A percentile compares a stretch with the other conserved stretches of the same genome.
These are phyloP conservation scores for Ploettnerulaceae sp. DNA, from an alignment of 2,329 filamentous ascomycete genomes.

Conservation along the genomic window DNA sequence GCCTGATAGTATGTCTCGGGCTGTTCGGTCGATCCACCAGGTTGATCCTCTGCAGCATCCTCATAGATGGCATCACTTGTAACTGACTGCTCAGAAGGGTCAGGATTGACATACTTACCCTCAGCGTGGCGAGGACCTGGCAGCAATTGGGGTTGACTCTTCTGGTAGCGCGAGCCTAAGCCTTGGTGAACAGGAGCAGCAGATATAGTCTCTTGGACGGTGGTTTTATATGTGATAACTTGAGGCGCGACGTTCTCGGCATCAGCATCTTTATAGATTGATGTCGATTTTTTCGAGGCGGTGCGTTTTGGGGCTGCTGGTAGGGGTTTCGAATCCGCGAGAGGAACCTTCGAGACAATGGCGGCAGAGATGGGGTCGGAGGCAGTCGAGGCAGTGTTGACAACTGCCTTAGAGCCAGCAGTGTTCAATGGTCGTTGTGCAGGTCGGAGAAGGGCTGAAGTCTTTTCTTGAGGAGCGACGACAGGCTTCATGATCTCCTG, in stretches of 20 bases:
- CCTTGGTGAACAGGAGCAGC: conserved; percentile 29
- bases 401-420: conserved; percentile 18
- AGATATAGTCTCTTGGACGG: conserved; percentile 27
- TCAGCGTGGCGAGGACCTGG: conserved; percentile 24
- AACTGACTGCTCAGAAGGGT: conserved; percentile 6
- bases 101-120: conserved; percentile 23
- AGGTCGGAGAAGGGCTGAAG: conserved; percentile 48
- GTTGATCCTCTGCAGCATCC: conserved; percentile 14
- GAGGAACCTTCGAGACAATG: conserved; percentile 29
- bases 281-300: conserved; percentile 46
- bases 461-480: conserved; percentile 34
- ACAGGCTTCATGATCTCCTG: conserved; percentile 29
- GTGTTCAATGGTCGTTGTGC: conserved; percentile 52
- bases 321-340: conserved; percentile 22
- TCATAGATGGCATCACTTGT: conserved; percentile 21
- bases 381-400: conserved; percentile 10
- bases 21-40: conserved; percentile 10
- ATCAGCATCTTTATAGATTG: conserved; percentile 49
- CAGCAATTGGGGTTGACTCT: conserved; percentile 29
- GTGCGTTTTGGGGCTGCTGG: conserved; percentile 42
- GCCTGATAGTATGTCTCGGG: conserved; percentile 11
- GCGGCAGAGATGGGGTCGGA: conserved; percentile 15
- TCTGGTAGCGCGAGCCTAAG: conserved; percentile 28
- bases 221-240: conserved; percentile 23
- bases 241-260: conserved; percentile 28